phyloP scores from a whole-genome alignment of 257 asterid genomes.

The Gynochthodes officinalis region DNA sequence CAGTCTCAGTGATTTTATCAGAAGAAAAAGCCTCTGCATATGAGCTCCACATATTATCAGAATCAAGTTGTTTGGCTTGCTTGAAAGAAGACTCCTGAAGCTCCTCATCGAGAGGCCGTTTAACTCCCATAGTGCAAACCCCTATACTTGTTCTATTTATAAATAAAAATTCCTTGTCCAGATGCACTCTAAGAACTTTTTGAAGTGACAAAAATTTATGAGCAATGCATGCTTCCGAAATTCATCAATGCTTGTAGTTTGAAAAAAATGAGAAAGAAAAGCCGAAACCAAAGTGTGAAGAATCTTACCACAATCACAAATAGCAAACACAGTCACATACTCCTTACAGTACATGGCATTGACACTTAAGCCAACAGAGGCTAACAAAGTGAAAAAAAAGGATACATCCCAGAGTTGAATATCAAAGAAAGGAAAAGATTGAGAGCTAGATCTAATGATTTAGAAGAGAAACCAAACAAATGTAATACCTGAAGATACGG shows the following conservation, averaged over 20 bases:
- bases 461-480: not conserved
- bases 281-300: too few relatives aligned
- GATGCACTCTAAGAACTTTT: too few relatives aligned
- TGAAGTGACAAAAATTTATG: not conserved
- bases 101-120: slow-evolving; percentile 57
- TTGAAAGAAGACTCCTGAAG: slow-evolving; percentile 54
- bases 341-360: not conserved
- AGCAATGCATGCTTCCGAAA: not conserved
- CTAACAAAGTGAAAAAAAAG: not conserved
- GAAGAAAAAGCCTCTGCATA: slow-evolving; percentile 29
- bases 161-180: too few relatives aligned
- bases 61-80: slow-evolving; percentile 50
- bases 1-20: slow-evolving; percentile 16
- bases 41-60: slow-evolving; percentile 21
- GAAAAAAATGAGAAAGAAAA: not conserved
- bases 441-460: not conserved
- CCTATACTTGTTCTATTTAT: too few relatives aligned
- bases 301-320: not conserved
- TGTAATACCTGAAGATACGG: slow-evolving; percentile 74
- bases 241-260: not conserved
- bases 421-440: not conserved
- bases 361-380: not conserved
- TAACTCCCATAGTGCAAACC: slow-evolving; percentile 61
- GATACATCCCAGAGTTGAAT: not conserved
- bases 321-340: not conserved